Evolutionary conservation across 2,329 filamentous ascomycete genomes (phyloP), one percentile per base, ranked within the genome.

Genomic region (Penicillium oxalicum): DNA sequence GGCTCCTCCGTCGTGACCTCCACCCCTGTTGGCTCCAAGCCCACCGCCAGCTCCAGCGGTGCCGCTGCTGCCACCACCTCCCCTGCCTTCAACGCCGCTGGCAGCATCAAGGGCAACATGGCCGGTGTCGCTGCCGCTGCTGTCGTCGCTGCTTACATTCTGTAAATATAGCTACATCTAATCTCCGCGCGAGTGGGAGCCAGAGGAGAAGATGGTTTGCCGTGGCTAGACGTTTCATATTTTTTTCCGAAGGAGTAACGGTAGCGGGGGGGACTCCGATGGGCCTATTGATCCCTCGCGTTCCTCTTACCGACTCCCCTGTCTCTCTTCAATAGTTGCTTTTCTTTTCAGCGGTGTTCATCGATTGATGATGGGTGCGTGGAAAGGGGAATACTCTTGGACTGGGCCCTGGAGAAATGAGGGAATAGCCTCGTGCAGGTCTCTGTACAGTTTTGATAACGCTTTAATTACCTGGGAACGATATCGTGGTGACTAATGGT

Each of bases 61-160:
- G 26, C 53, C 6, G 27, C 49, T 13, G 48, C 58, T 26, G 37
- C 57, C 32, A 53, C 58, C 35, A 53, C 54, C 43, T 54, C 56
- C 9, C 50, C 61, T 52, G 44, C 54, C 44, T 64, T n/a, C 50
- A 59, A 59, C 34, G 64, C 61, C 54, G 62, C 58, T 37, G 52
- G 44, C 32, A 55, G 50, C 42, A 44, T 60, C 40, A 59, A 61
- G 59, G 58, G 55, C 18, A 59, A 60, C 52, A 33, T 65, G 49
- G 55, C 55, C 38, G 59, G 62, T 47, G 55, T 59, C 46, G 61
- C 55, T 46, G 60, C 50, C 9, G 11, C 60, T 27, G 59, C 55
- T 27, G 61, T 57, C n/a, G 59, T 53, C 26, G 60, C 56, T 47
- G 58, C 54, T 43, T 61, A 57, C 50, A 41, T 61, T 35, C 54